Conservation (phyloP, 306 rosid genomes). For the Citrullus mucosospermus region DNA sequence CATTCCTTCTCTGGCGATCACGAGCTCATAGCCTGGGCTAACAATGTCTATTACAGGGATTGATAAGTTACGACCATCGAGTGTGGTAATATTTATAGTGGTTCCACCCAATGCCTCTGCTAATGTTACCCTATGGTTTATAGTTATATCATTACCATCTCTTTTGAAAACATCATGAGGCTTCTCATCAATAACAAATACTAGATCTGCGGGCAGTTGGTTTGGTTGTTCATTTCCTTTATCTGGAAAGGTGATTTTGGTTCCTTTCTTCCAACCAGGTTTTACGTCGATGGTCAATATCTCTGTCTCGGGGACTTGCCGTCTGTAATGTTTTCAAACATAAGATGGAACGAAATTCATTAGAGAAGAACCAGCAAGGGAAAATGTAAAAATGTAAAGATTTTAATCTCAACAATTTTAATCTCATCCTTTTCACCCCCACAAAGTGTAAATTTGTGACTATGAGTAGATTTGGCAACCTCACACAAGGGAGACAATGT, state of each 20-base stretch:
- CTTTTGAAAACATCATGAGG: conserved; percentile 59
- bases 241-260: conserved; percentile 85
- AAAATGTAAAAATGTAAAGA: not conserved
- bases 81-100: conserved; percentile 35
- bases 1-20: conserved; percentile 74
- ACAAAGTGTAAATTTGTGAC: not conserved
- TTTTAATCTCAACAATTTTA: not conserved
- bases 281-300: conserved; percentile 70
- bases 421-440: not conserved
- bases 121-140: conserved; percentile 49
- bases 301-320: conserved; percentile 51
- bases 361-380: not conserved
- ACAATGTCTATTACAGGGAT: conserved; percentile 57
- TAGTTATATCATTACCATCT: conserved; percentile 67
- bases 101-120: conserved; percentile 91
- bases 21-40: conserved; percentile 69
- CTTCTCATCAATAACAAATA: conserved; percentile 88
- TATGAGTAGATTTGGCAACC: not conserved
- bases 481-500: not conserved
- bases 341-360: not conserved
- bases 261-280: conserved; percentile 97
- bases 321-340: conserved; percentile 19
- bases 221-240: conserved; percentile 79
- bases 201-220: conserved; percentile 72
- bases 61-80: conserved; percentile 37